Evolutionary conservation across 2,329 filamentous ascomycete species (phyloP).

Genomic region (Cadophora sp.): DNA sequence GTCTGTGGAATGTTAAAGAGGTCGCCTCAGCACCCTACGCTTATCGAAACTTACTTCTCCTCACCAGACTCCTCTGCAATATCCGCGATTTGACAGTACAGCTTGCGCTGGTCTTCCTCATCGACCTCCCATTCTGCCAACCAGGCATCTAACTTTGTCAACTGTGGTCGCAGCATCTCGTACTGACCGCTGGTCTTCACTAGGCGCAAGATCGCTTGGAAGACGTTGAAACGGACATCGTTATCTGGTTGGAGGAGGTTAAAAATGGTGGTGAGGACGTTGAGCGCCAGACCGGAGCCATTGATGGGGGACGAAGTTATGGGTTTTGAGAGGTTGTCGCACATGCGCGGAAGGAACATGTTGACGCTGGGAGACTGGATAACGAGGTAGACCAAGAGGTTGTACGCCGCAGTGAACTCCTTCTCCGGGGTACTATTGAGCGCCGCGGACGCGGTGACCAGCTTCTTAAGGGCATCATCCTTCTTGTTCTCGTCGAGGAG

Average conservation of each 20-base stretch:
- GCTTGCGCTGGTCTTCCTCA: slow-evolving; percentile 81
- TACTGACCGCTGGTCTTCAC: slow-evolving; percentile 79
- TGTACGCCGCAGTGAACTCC: slow-evolving; percentile 95
- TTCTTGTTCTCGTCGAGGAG: slow-evolving; percentile 75
- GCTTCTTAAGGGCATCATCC: slow-evolving; percentile 87
- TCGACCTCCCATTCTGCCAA: slow-evolving; percentile 82
- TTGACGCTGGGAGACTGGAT: slow-evolving; percentile 84
- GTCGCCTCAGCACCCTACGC: not conserved
- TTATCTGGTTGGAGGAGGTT: slow-evolving; percentile 83
- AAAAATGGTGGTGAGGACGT: slow-evolving; percentile 93
- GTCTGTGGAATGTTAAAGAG: slow-evolving; percentile 47
- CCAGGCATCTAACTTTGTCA: slow-evolving; percentile 85
- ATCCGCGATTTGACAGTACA: slow-evolving; percentile 84
- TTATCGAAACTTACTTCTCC: slow-evolving; percentile 63
- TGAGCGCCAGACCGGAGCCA: slow-evolving; percentile 84
- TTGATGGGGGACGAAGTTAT: slow-evolving; percentile 86
- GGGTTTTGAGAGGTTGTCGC: slow-evolving; percentile 87
- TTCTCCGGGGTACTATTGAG: slow-evolving; percentile 91
- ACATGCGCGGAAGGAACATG: slow-evolving; percentile 86
- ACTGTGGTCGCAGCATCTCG: slow-evolving; percentile 81
- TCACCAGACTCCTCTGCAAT: slow-evolving; percentile 81
- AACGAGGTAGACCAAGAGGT: slow-evolving; percentile 93
- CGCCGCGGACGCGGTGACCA: slow-evolving; percentile 78
- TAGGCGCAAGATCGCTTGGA: slow-evolving; percentile 86
- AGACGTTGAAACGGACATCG: slow-evolving; percentile 86